These are phyloP conservation scores for Triticum dicoccoides DNA, from an alignment of 176 grass and related monocot species.

Conservation along the genomic window DNA sequence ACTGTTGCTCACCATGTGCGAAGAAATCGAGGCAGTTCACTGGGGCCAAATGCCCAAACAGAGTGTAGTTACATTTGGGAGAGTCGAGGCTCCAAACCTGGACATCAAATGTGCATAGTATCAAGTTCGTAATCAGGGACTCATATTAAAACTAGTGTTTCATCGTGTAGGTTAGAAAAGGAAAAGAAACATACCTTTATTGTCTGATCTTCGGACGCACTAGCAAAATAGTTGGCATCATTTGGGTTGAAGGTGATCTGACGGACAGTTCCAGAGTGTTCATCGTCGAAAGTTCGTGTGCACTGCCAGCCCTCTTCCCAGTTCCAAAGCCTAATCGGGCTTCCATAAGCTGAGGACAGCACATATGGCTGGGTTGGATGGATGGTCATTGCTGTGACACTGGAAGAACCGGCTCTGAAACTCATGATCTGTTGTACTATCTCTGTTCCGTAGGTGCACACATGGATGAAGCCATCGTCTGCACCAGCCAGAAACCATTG, in stretches of 20 bases:
- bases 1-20: neutral
- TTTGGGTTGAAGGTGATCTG: neutral
- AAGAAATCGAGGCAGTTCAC: neutral
- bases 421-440: neutral
- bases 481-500: neutral
- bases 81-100: neutral
- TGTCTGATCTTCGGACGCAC: neutral
- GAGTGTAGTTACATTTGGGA: neutral
- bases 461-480: neutral
- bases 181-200: neutral
- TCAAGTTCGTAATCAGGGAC: no score
- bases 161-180: neutral
- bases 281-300: neutral
- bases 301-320: neutral
- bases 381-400: neutral
- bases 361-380: neutral
- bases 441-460: neutral
- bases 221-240: neutral
- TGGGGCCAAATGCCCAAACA: neutral
- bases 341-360: neutral
- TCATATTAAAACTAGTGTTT: no score
- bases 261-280: neutral
- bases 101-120: neutral
- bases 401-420: neutral
- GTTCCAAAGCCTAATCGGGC: neutral